Evolutionary conservation across 495 filamentous ascomycete species (phyloP), one percentile per base, ranked within the genome.

Genomic region (Lophiostoma macrostomum): DNA sequence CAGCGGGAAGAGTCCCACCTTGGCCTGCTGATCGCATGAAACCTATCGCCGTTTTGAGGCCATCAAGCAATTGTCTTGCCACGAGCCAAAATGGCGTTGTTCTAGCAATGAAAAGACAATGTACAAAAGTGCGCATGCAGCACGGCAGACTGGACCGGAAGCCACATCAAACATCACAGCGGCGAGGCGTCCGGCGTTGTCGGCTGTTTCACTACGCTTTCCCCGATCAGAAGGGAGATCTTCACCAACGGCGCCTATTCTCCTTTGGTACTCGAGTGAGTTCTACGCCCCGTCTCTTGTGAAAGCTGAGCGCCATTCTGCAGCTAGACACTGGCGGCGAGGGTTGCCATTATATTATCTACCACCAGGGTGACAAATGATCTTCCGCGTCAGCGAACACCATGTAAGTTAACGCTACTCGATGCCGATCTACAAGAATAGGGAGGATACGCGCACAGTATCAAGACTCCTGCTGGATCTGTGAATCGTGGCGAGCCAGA

Each of bases 181-280:
- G 6, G 39, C 39, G 7, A 25, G 39, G 39, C 39, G n/a, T n/a
- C n/a, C n/a, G n/a, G n/a, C n/a, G n/a, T 37, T 24, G 40, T 53
- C 50, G 50, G 50, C 50, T 53, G 39, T 44, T 53, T 53, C 41
- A 44, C 29, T n/a, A 23, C 5, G 5, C 19, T 38, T 25, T 43
- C 23, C 49, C 49, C 49, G 23, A 52, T 42, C 50, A 42, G 49
- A 32, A 8, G 19, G 25, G 19, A 31, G 31, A 45, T 31, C 18
- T 30, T 31, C 23, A 14, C 10, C 29, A 53, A 53, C 50, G 50
- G 40, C 18, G 13, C 25, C 32, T 37, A 43, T 27, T 32, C 25
- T 19, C 19, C 19, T 36, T 19, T 18, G 42, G 42, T 18, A 25
- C 13, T 23, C 29, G 24, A 7, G 19, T 46, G n/a, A n/a, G n/a